Base-by-base conservation (phyloP, 257 asterid genomes). In the Ballota nigra region DNA sequence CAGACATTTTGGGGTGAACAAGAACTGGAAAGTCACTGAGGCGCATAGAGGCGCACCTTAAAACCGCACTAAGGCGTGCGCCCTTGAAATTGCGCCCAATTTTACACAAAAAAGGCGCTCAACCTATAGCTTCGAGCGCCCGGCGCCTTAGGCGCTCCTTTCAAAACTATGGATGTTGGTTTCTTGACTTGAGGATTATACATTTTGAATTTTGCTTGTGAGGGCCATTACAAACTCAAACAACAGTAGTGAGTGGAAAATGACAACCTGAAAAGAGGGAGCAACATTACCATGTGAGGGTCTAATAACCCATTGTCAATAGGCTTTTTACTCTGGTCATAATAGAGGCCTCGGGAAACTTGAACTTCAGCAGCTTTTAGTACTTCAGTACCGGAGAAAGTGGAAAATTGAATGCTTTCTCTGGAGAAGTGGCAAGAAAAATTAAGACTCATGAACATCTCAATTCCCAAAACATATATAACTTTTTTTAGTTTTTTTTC, bases 311-410 rank as follows among this genome's bases (percentile, higher is more conserved):
- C 99, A 66, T 79, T 75, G 15, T 28, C 83, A 22, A 55, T 8
- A 41, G 97, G 96, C 76, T 75, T 77, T 66, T 68, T 78, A 31
- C 0, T 20, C 2, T 47, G 4, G 34, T 94, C 92, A 79, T 94
- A 94, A 61, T 91, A 89, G 47, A 11, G 51, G 15, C 95, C 95
- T 2, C 65, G 79, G 19, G 29, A 75, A 24, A 94, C 92, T 83
- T 94, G 84, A 62, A 89, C 95, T 81, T 86, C 97, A 5, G 92
- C 88, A 18, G 75, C 69, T 76, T 91, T 94, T 70, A 84, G 75
- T 55, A 89, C 70, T 11, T 94, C 99, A 15, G 88, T 24, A 61
- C 66, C 92, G 12, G 96, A 89, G 23, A 89, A 76, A 2, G 87
- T 78, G 1, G 93, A 89, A 77, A 91, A 94, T 6, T 79, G 80